A percentile compares a stretch with the other conserved stretches of the same genome.
These are phyloP conservation scores for Penicillium canescens DNA, from an alignment of 495 filamentous ascomycete species.

Conservation along the genomic window DNA sequence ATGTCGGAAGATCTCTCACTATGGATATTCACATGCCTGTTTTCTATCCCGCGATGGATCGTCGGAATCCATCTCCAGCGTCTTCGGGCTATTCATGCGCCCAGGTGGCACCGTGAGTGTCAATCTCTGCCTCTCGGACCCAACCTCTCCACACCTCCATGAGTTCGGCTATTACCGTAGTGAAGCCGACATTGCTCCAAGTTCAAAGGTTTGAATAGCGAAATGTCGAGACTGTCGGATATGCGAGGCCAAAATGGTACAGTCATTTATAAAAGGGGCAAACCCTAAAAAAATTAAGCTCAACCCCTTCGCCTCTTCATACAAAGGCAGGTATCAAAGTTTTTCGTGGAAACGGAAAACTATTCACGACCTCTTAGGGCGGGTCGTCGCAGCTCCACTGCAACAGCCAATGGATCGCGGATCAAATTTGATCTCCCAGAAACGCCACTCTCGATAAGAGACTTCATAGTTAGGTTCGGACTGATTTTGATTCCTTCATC, in stretches of 20 bases:
- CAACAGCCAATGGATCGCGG: background rate
- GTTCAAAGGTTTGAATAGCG: too few species aligned
- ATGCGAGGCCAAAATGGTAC: too few species aligned
- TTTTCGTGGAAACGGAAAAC: background rate
- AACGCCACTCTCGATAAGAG: background rate
- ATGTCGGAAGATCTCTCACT: too few species aligned
- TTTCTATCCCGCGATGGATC: too few species aligned
- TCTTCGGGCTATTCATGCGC: background rate
- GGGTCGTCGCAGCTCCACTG: background rate
- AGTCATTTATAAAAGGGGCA: too few species aligned
- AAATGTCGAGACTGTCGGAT: too few species aligned
- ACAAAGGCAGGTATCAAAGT: too few species aligned
- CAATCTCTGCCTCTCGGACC: background rate
- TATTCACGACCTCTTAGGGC: background rate
- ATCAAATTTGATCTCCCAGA: constrained; percentile 6
- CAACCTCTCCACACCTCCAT: background rate
- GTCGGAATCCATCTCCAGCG: background rate
- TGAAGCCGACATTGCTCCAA: background rate
- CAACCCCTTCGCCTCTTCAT: too few species aligned
- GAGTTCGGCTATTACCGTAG: background rate
- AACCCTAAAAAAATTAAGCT: too few species aligned
- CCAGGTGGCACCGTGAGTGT: background rate
- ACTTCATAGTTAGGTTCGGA: background rate
- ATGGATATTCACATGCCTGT: too few species aligned
- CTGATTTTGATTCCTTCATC: background rate